Base-by-base conservation (phyloP, 164 flowering plant genomes). In the Stephania japonica region DNA sequence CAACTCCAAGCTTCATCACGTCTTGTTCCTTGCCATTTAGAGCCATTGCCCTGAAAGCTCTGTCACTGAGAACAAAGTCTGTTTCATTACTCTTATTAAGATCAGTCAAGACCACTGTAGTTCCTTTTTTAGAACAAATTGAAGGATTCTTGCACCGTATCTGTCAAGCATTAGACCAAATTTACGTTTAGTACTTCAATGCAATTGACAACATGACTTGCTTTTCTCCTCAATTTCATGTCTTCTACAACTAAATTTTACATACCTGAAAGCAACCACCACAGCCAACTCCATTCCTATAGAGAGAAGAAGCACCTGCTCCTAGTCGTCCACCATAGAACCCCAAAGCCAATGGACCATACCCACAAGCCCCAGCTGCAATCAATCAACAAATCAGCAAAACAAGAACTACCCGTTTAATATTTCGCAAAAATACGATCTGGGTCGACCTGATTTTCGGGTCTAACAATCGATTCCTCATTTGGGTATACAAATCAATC, bases 301-400 rank as follows among this genome's bases (percentile, higher is more conserved):
- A 91, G 32, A 91, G 79, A 12, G 87, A 79, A 75, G 94, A 74
- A 75, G 78, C 83, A 73, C 80, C 96, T 71, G 87, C 99, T 19
- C 94, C 99, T 77, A 89, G 67, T 68, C 80, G 71, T 61, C 94
- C 97, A 14, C 80, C 80, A 65, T 78, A 80, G 68, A 91, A 83
- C 44, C 85, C 85, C 27, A 83, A 11, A 53, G 96, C 99, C 79
- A 85, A 62, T 38, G 94, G 82, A 16, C 91, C 92, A 85, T 95
- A 95, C 70, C 92, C 97, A 81, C 99, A 95, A 21, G 97, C 89
- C 64, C 97, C 99, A 80, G 88, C 99, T 94, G 85, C 84, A 83
- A 62, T 53, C 71, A 78, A 70, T 53, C 64, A 71, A 62, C 49
- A 72, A 78, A 70, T 53, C 42, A 71, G 9, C 25, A 71, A 72